Evolutionary conservation across 257 asterid species (phyloP).

Genomic region (Oldenlandia corymbosa): DNA sequence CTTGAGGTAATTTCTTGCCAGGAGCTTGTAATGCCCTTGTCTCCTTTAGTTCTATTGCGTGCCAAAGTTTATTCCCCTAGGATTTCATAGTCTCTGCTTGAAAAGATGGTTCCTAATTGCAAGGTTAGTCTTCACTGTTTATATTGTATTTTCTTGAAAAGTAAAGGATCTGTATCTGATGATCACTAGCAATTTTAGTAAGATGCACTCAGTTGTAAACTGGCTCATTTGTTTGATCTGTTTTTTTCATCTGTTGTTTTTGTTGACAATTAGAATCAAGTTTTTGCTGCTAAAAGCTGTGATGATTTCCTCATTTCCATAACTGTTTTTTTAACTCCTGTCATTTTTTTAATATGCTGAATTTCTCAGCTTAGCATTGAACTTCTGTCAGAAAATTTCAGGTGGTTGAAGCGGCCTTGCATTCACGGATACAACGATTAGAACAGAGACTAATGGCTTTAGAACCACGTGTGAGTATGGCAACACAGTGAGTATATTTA

Average conservation of each 20-base stretch:
- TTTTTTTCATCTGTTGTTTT: no score
- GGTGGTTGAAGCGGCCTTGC: slow-evolving; percentile 99
- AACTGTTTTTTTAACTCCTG: background rate
- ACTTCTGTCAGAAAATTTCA: slow-evolving; percentile 23
- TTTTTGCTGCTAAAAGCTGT: no score
- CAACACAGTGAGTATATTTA: slow-evolving; percentile 29
- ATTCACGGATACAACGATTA: slow-evolving; percentile 82
- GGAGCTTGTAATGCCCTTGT: background rate
- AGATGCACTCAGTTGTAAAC: background rate
- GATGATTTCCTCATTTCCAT: background rate
- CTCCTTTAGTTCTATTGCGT: background rate
- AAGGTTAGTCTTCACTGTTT: background rate
- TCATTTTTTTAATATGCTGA: background rate
- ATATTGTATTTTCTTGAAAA: background rate
- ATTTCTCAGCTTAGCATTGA: background rate
- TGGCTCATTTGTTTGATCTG: no score
- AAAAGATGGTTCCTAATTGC: background rate
- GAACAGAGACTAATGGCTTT: slow-evolving; percentile 75
- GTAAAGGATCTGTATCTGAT: no score
- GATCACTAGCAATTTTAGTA: background rate
- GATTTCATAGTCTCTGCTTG: background rate
- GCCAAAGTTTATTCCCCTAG: background rate
- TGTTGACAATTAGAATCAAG: no score
- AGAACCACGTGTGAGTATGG: slow-evolving; percentile 89
- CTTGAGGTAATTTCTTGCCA: slow-evolving; percentile 62